Conservation (phyloP, 306 rosid genomes). For the Fragaria nilgerrensis region DNA sequence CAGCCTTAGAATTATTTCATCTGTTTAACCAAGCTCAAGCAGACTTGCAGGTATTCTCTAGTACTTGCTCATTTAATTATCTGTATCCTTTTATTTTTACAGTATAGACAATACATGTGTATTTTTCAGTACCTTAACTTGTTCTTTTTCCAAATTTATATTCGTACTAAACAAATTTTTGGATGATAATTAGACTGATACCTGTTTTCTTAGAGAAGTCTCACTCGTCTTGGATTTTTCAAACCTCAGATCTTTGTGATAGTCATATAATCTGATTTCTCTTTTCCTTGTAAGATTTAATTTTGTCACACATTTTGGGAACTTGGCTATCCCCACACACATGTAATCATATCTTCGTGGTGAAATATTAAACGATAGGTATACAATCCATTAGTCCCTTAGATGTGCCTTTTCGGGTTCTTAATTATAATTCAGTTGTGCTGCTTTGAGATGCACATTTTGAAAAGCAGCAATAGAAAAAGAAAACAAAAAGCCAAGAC, state of each 20-base stretch:
- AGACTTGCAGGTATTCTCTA: background rate
- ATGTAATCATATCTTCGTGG: slow-evolving; percentile 28
- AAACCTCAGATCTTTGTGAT: background rate
- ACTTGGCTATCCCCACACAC: slow-evolving; percentile 29
- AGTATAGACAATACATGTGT: background rate
- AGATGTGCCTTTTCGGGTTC: slow-evolving; percentile 27
- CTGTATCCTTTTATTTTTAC: background rate
- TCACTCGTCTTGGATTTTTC: background rate
- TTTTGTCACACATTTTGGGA: slow-evolving; percentile 31
- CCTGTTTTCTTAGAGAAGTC: background rate
- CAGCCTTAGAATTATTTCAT: background rate
- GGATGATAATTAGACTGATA: background rate
- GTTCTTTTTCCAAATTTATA: background rate
- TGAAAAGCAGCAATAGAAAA: slow-evolving; percentile 26
- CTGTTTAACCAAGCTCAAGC: too few species aligned
- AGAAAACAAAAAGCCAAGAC: slow-evolving; percentile 18
- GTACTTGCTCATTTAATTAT: background rate
- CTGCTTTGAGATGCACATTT: slow-evolving; percentile 25
- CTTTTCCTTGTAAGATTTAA: background rate
- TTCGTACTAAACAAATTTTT: background rate
- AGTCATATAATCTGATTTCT: background rate
- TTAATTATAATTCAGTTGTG: slow-evolving; percentile 14
- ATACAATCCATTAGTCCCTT: background rate
- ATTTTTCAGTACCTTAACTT: background rate
- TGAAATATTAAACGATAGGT: slow-evolving; percentile 21